These are phyloP conservation scores for Camelina hispida DNA, from an alignment of 345 rosid species.

Conservation along the genomic window DNA sequence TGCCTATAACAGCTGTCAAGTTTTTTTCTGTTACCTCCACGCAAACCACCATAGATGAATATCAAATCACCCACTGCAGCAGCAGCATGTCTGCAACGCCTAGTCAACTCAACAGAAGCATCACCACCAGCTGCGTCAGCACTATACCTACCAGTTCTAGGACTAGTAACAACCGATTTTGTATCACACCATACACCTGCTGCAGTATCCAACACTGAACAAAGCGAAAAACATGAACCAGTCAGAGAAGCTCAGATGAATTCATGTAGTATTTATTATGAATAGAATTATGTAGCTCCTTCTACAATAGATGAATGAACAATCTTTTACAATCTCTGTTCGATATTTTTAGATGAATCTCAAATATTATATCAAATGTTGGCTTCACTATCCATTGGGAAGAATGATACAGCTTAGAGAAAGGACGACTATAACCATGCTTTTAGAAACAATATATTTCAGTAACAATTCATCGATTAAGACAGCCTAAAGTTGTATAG, in stretches of 20 bases:
- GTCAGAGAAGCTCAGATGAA: conserved; percentile 28
- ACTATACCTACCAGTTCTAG: conserved; percentile 89
- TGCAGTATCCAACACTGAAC: conserved; percentile 95
- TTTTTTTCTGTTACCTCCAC: conserved; percentile 77
- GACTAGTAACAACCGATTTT: conserved; percentile 94
- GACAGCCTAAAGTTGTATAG: not conserved
- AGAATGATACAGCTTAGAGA: conserved; percentile 18
- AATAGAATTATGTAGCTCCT: not conserved
- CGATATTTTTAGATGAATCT: not conserved
- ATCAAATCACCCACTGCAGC: conserved; percentile 95
- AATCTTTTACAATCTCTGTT: not conserved
- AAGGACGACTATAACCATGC: conserved; percentile 1
- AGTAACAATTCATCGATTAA: not conserved
- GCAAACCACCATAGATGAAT: conserved; percentile 96
- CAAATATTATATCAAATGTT: conserved; percentile 7
- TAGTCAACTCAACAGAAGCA: conserved; percentile 94
- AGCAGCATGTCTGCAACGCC: conserved; percentile 99
- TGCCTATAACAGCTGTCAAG: conserved; percentile 3
- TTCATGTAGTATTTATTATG: not conserved
- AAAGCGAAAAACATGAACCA: conserved; percentile 37
- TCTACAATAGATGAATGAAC: not conserved
- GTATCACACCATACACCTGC: conserved; percentile 99
- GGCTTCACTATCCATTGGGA: conserved; percentile 1
- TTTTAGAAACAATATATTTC: conserved; percentile 13
- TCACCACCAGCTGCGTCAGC: conserved; percentile 98